These are phyloP conservation scores for Bonia amplexicaulis DNA, from an alignment of 176 grass and related monocot species.

Conservation along the genomic window DNA sequence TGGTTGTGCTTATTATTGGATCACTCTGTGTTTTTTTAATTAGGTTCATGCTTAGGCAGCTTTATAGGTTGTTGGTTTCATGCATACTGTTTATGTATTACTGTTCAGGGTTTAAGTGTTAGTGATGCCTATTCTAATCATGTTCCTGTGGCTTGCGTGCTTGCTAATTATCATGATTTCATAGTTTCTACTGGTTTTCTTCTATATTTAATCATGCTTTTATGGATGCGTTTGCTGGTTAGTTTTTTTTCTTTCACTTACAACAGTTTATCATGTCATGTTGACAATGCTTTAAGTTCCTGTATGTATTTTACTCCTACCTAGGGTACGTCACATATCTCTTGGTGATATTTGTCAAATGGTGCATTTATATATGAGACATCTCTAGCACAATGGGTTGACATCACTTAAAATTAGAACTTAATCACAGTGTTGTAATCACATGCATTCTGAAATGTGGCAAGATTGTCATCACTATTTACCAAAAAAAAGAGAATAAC, in stretches of 20 bases:
- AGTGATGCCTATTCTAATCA: neutral
- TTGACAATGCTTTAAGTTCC: neutral
- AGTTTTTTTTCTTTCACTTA: neutral
- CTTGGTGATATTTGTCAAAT: neutral
- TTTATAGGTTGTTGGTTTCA: neutral
- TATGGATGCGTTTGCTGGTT: neutral
- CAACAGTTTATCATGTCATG: neutral
- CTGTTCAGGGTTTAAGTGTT: neutral
- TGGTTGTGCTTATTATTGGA: neutral
- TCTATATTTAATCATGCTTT: neutral
- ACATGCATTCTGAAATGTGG: neutral
- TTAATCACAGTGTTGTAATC: neutral
- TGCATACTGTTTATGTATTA: neutral
- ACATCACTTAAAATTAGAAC: neutral
- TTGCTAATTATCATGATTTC: neutral
- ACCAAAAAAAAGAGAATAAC: neutral
- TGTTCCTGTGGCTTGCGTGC: neutral
- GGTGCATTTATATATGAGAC: neutral
- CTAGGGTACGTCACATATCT: neutral
- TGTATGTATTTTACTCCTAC: neutral
- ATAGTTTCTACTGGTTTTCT: neutral
- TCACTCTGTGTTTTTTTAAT: neutral
- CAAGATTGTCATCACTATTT: neutral
- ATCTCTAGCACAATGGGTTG: neutral
- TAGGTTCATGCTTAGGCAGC: neutral